Base-by-base conservation (phyloP, 208 protist genomes). In the Acanthamoeba sp. region DNA sequence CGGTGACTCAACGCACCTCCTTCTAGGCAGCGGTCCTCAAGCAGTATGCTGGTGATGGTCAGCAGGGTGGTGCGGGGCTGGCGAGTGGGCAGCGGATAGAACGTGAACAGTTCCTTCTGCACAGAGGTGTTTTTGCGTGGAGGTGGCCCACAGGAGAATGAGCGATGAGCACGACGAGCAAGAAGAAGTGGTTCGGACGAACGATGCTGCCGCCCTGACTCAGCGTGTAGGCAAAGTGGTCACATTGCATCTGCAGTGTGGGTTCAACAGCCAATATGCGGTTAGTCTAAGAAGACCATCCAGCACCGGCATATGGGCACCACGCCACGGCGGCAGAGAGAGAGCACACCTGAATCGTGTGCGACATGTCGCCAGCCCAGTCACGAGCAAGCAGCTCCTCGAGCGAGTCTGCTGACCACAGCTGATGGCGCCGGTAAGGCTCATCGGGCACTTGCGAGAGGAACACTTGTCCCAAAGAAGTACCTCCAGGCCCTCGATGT, bases 151-250 rank as follows among this genome's bases (percentile, higher is more conserved):
- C 20, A 32, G n/a, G 20, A 32, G 20, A 18, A 71, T 0, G 64
- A 38, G 14, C 12, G 64, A n/a, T 73, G 34, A 73, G 64, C 64
- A 40, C 22, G 29, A 40, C 1, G 1, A 12, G 4, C 2, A 73
- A 32, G 27, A 29, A 40, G 14, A 32, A 7, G 64, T 73, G 34
- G 64, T 24, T 22, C 0, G 59, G 64, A 85, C 45, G 45, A 59
- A 85, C 76, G 6, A 85, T 85, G 48, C 48, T 85, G 48, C 76
- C 38, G 38, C 76, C 76, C 22, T 85, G 76, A 29, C 76, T 85
- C 45, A 85, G 76, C 24, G 76, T 85, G 76, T 85, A 85, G 48
- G 76, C 76, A 57, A 85, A 85, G 76, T 85, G 76, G 45, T 85
- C 76, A 18, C 76, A 85, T 57, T 85, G 76, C 76, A 85, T 85